Percentiles rank a stretch among this genome's conserved stretches.
Conservation (phyloP, 441 rosid genomes). For the Pelargonium citronellum region DNA sequence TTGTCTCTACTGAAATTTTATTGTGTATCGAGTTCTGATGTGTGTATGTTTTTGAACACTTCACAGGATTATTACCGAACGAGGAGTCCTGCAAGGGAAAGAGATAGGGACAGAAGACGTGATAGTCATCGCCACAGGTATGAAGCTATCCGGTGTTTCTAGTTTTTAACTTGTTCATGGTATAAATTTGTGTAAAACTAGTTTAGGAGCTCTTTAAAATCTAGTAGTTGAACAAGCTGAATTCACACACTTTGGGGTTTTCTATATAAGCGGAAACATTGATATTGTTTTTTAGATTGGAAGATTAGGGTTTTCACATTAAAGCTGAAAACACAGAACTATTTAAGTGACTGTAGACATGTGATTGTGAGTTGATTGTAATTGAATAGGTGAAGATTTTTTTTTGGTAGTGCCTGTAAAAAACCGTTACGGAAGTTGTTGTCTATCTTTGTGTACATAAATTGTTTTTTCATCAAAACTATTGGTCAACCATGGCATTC, state of each 20-base stretch:
- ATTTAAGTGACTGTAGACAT: not conserved
- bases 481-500: conserved; percentile 42
- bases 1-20: not conserved
- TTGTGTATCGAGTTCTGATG: conserved; percentile 3
- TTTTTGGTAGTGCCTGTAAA: not conserved
- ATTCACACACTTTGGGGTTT: not conserved
- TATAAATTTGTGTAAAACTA: not conserved
- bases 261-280: not conserved
- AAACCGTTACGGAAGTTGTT: conserved; percentile 49
- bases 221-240: not conserved
- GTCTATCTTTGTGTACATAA: conserved; percentile 9
- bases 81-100: conserved; percentile 71
- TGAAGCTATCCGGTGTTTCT: not conserved
- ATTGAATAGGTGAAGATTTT: not conserved
- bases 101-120: conserved; percentile 70
- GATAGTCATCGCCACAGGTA: conserved; percentile 75
- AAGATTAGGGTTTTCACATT: not conserved
- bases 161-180: not conserved
- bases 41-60: conserved; percentile 16
- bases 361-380: not conserved
- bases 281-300: not conserved
- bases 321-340: not conserved
- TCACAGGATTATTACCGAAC: conserved; percentile 65
- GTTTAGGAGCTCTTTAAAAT: not conserved
- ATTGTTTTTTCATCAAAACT: conserved; percentile 18